Evolutionary conservation across 1,284 basidiomycete genomes (phyloP), one percentile per base, ranked within the genome.

Genomic region (Apiotrichum akiyoshidainum): DNA sequence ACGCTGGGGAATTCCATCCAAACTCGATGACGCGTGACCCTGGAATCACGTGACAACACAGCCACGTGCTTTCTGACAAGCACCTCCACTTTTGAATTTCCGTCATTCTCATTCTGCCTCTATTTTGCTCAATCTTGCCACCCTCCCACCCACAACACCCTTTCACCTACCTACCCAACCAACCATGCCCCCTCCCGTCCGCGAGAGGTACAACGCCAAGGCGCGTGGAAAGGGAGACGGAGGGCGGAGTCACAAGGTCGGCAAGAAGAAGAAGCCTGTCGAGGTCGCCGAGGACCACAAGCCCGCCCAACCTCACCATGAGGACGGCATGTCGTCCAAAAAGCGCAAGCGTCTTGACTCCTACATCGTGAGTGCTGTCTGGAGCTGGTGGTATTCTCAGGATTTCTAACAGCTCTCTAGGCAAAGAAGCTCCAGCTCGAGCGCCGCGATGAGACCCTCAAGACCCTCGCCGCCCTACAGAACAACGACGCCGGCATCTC

Each of bases 301-400:
- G 16, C 80, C 74, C 8, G 71, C 55, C 33, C 76, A 76, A 19
- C 57, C 54, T 68, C 63, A 65, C 52, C 56, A 65, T 26, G 66
- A 64, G 44, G 56, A 62, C 31, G 69, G 67, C 46, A 78, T 77
- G 75, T 75, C 70, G 40, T 68, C 68, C 41, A 79, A 77, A 71
- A 79, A 77, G 68, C 67, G 69, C 53, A 79, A 78, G 63, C 63
- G 77, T 12, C 69, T 78, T 33, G 78, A 78, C 44, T 76, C 74
- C 3, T 79, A 75, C 56, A 79, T 77, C 57, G 78, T 76, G 86
- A 86, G 71, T 83, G 3, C 4, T 33, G 8, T 13, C n/a, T 45
- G 8, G 16, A 2, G 7, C 47, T 5, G 5, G n/a, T 17, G 8
- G 7, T 41, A 19, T n/a, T n/a, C n/a, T n/a, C 19, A 31, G 17